Conservation (phyloP, 768 basidiomycete genomes). For the Leccinum subtestaceum region DNA sequence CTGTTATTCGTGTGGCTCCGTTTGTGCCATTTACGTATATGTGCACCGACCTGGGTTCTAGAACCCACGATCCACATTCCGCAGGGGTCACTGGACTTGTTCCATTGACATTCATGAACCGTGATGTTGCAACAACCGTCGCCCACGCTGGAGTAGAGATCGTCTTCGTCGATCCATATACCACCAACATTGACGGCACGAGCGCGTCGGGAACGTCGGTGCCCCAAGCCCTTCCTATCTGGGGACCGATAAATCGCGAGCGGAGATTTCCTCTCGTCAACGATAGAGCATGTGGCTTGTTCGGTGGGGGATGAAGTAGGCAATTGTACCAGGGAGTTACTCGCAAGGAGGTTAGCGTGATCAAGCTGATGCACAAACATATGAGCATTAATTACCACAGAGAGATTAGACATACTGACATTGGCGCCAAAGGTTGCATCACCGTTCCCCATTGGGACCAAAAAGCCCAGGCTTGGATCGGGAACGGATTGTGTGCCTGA, state of each 20-base stretch:
- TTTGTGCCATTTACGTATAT: conserved; percentile 5
- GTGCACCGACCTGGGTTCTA: not conserved
- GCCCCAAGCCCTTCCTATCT: not conserved
- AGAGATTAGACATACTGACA: not conserved
- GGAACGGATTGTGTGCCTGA: not conserved
- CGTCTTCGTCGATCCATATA: conserved; percentile 1
- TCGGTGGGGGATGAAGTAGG: not conserved
- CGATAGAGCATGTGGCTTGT: not conserved
- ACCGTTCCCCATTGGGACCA: not conserved
- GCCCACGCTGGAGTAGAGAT: not conserved
- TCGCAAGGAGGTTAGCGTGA: not conserved
- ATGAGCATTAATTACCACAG: not conserved
- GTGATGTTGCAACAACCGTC: not conserved
- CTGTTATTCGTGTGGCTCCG: not conserved
- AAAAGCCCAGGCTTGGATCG: not conserved
- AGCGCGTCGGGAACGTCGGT: not conserved
- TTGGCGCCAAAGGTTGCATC: not conserved
- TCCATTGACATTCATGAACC: conserved; percentile 5
- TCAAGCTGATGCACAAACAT: not conserved
- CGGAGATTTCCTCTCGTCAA: not conserved
- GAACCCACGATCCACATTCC: conserved; percentile 5
- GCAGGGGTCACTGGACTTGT: not conserved
- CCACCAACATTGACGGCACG: not conserved
- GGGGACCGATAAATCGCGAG: not conserved
- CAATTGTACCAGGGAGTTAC: not conserved